Base-by-base conservation (phyloP, 208 protist genomes). In the Trypanosoma caninum region DNA sequence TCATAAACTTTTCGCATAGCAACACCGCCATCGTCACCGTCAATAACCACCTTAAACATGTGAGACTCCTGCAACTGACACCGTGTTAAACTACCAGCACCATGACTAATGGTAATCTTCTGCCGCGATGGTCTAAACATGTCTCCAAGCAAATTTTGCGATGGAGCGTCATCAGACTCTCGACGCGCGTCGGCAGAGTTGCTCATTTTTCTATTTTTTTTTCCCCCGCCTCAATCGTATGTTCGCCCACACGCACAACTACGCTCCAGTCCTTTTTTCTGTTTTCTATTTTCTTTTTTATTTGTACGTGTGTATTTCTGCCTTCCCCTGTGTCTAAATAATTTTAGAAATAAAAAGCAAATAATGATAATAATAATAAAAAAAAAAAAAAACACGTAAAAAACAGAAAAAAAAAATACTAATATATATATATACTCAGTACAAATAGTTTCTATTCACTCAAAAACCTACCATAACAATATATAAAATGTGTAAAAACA, bases 1-100 rank as follows among this genome's bases (percentile, higher is more conserved):
- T 88, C 74, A 72, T 93, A 78, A 18, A 95, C 85, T 44, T 87
- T 82, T 11, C 82, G 80, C 81, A 95, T 89, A 42, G 84, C 79
- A 16, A 95, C 85, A 6, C 89, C 89, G 56, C 89, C 89, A 41
- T 95, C 89, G 63, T 95, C 89, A 42, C 85, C 89, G 69, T 95
- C 89, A 62, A 95, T 91, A 28, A 93, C 80, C 23, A 95, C 86
- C 52, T 95, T 84, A 64, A 89, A 90, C 75, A 92, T 86, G 10
- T 84, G 64, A 1, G 72, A 72, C 53, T 85, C 76, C 41, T 82
- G 68, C 42, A 86, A 65, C 41, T 90, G 73, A 42, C 27, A 71
- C 51, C 76, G 62, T 8, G 48, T 37, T 23, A 65, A 70, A 3
- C 2, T 13, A 35, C 30, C 55, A 23, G 20, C n/a, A 6, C 45